These are phyloP conservation scores for Apophysomyces trapeziformis DNA, from an alignment of 371 early-diverging fungal species.

Conservation along the genomic window DNA sequence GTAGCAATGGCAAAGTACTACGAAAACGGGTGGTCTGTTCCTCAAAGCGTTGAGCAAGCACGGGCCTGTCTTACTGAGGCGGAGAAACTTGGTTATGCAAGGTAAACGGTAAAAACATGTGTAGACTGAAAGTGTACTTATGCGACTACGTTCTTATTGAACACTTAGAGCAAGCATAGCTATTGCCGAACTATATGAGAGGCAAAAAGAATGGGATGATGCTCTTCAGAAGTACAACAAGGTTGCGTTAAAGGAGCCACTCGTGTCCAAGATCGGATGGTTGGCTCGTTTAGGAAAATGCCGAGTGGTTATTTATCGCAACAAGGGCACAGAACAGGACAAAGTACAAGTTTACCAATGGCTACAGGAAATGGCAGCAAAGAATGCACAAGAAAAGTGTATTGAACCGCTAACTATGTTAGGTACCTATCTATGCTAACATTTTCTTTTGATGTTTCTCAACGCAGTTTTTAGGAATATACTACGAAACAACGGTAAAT, in stretches of 20 bases:
- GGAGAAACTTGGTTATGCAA: constrained; percentile 27
- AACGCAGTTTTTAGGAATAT: constrained; percentile 2
- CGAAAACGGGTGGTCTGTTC: constrained; percentile 29
- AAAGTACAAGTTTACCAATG: constrained; percentile 1
- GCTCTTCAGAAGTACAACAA: constrained; percentile 21
- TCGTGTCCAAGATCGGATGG: constrained; percentile 22
- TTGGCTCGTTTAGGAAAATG: constrained; percentile 17
- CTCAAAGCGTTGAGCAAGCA: constrained; percentile 20
- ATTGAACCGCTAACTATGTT: constrained; percentile 26
- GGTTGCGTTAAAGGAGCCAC: constrained; percentile 9
- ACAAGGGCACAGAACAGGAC: constrained; percentile 8
- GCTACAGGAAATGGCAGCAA: constrained; percentile 20
- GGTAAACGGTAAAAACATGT: constrained; percentile 20
- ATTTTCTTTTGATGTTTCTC: not conserved
- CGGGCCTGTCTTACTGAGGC: constrained; percentile 31
- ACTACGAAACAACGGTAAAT: not conserved
- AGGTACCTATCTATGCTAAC: not conserved
- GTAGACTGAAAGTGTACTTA: not conserved
- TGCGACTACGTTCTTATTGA: not conserved
- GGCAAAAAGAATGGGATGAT: constrained; percentile 8
- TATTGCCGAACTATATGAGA: constrained; percentile 23
- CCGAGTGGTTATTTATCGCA: constrained; percentile 20
- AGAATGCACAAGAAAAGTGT: constrained; percentile 10
- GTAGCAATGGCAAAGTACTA: constrained; percentile 30
- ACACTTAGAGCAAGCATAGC: constrained; percentile 24